Base-by-base conservation (phyloP, 2,329 filamentous ascomycete species). In the Zymoseptoria brevis region DNA sequence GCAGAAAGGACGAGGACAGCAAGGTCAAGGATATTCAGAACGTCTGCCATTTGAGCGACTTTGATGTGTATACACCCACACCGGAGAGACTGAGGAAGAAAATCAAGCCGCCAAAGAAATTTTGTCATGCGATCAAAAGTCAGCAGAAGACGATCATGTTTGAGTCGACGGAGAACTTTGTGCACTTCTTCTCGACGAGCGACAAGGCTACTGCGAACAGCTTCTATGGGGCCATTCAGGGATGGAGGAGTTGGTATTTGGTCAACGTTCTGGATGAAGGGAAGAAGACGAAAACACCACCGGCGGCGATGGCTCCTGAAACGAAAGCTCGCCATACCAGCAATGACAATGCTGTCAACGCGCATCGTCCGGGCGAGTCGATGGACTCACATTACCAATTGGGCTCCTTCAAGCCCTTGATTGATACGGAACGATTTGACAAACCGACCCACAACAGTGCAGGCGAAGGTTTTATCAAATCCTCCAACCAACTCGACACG, bases 171-270 rank as follows among this genome's bases (percentile, higher is more conserved):
- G 86, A 89, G 55, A 93, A 93, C 66, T 97, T 90, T 70, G 88
- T 96, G 2, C 93, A 97, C 70, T 96, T 93, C 75, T 96, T 97
- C 75, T 87, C 85, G 60, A 90, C 88, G 1, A 89, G 90, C 51
- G 89, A 96, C 67, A 76, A 81, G 4, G 72, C 77, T 1, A 74
- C 85, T 0, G 89, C 89, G 0, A 80, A 81, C n/a, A 76, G 78
- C 13, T 96, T 93, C 75, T 86, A 88, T 68, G 78, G 81, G 16
- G 80, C 81, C 22, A 80, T 96, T 1, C 90, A 96, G 62, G 77
- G 76, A 48, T 96, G 92, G 92, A 84, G 93, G 60, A 95, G 89
- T 73, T 96, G 91, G 90, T 96, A 96, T 69, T 76, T 96, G 7
- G 87, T 90, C 50, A 86, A 89, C 66, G 85, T 85, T 61, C 81